Base-by-base conservation (phyloP, 805 yeast genomes). In the Yamadazyma takamatsuzukensis region DNA sequence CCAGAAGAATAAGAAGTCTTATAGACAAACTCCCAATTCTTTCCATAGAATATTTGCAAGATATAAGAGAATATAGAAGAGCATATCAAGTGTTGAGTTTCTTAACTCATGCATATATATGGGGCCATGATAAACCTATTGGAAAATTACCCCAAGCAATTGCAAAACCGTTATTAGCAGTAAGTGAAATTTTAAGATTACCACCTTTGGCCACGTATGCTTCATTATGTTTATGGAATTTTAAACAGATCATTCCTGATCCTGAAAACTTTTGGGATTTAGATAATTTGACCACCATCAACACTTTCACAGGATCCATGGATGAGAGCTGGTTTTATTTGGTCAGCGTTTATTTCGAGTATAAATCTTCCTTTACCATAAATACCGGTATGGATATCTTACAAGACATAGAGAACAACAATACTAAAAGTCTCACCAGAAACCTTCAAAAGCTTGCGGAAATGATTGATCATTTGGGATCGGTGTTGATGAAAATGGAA, bases 281-380 rank as follows among this genome's bases (percentile, higher is more conserved):
- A 27, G 79, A 81, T 33, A 80, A 82, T 48, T 64, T 89, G 36
- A 82, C 88, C 33, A 82, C 94, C 1, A 74, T 84, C 40, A 77
- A 76, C 53, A 87, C 96, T 1, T 90, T 80, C 54, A 88, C 97
- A 0, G 97, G 97, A 1, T 76, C 87, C 4, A 75, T 80, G 25
- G 97, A 89, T 59, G 97, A 89, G 59, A 75, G 83, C 44, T 89
- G 97, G 97, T 89, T 89, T 55, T 89, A 86, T 56, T 64, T 88
- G 38, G 90, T 89, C 7, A 80, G 93, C 48, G 90, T 87, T 1
- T 85, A 78, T 43, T 85, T 90, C 49, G 97, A 89, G 59, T 72
- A 76, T 45, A 76, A 72, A 39, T 96, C 96, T 25, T 90, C 93
- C 0, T 69, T 73, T 9, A 76, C 86, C 36, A 61, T 89, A 25